Evolutionary conservation across 305 asterid genomes (phyloP).

Genomic region (Rubia occidens): DNA sequence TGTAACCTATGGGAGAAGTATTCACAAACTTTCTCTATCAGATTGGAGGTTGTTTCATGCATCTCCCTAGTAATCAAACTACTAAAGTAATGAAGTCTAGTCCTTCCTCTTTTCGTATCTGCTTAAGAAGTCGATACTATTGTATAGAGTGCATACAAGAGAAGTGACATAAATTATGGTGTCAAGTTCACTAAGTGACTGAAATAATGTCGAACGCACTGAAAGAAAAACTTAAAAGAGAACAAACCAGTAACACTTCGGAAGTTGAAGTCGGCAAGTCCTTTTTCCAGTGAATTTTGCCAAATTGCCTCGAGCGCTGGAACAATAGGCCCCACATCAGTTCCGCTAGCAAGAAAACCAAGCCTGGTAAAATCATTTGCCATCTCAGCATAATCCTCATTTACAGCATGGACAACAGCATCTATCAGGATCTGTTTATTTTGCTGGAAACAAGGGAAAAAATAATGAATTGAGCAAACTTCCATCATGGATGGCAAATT

Average conservation of each 20-base stretch:
- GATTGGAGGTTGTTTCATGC: not conserved
- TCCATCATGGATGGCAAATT: not conserved
- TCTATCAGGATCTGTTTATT: slow-evolving; percentile 92
- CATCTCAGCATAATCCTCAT: slow-evolving; percentile 98
- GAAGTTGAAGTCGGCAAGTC: slow-evolving; percentile 90
- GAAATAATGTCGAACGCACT: not conserved
- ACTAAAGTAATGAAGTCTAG: not conserved
- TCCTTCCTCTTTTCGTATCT: not conserved
- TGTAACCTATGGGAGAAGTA: not conserved
- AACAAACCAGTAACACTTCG: slow-evolving; percentile 84
- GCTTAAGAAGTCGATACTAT: not conserved
- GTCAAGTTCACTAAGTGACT: too few species aligned
- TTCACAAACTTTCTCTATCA: not conserved
- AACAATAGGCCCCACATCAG: slow-evolving; percentile 89
- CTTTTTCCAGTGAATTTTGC: slow-evolving; percentile 94
- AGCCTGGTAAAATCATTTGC: slow-evolving; percentile 98
- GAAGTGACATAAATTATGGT: not conserved
- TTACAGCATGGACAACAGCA: slow-evolving; percentile 99
- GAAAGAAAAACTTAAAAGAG: not conserved
- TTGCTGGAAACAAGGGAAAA: slow-evolving; percentile 49
- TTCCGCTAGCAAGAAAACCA: slow-evolving; percentile 92
- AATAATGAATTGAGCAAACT: not conserved
- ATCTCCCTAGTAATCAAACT: not conserved
- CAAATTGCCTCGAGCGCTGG: slow-evolving; percentile 97
- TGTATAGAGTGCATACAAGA: not conserved